Conservation (phyloP, 2,329 filamentous ascomycete genomes). For the Pseudocercospora ulei region DNA sequence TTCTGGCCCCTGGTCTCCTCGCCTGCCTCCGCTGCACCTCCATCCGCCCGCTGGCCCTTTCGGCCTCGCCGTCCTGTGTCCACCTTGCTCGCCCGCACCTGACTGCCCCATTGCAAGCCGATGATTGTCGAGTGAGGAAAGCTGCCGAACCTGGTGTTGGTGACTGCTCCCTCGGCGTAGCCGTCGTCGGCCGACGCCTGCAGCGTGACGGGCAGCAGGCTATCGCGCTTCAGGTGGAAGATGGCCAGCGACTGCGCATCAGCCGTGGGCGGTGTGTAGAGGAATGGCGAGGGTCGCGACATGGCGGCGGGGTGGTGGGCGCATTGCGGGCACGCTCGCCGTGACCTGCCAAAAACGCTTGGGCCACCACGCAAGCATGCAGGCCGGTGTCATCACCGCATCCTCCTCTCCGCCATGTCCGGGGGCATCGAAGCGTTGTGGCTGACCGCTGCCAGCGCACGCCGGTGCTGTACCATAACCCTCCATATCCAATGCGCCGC, state of each 20-base stretch:
- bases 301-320: constrained; percentile 11
- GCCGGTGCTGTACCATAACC: too few relatives aligned
- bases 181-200: constrained; percentile 35
- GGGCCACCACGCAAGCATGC: too few relatives aligned
- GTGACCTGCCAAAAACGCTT: too few relatives aligned
- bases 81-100: constrained; percentile 78
- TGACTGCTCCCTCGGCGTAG: constrained; percentile 42
- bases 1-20: constrained; percentile 23
- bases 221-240: constrained; percentile 79
- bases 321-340: too few relatives aligned
- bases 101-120: constrained; percentile 76
- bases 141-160: constrained; percentile 90
- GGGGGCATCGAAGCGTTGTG: too few relatives aligned
- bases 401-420: too few relatives aligned
- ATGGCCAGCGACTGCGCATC: constrained; percentile 62
- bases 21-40: constrained; percentile 10
- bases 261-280: constrained; percentile 58
- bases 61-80: constrained; percentile 83
- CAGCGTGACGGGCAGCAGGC: constrained; percentile 62
- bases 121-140: constrained; percentile 49
- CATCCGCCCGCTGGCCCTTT: constrained; percentile 44
- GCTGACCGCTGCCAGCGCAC: too few relatives aligned
- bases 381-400: too few relatives aligned
- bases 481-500: too few relatives aligned
- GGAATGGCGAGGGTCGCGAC: constrained; percentile 57